Conservation (phyloP, 768 basidiomycete genomes). For the Tephrocybe sp. region DNA sequence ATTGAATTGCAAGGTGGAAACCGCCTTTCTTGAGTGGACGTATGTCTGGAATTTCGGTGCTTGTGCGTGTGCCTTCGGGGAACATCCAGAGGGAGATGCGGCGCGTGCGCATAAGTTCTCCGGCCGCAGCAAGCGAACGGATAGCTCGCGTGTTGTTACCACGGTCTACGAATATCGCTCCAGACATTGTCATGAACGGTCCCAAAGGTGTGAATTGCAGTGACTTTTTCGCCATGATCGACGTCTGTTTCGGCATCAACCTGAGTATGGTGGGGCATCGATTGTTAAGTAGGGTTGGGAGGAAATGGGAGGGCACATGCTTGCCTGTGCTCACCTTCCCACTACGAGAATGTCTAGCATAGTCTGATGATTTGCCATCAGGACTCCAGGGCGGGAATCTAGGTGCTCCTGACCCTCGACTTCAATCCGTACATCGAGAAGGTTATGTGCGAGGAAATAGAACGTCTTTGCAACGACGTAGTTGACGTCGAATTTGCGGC, state of each 20-base stretch:
- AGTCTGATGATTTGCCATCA: conserved; percentile 91
- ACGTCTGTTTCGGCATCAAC: conserved; percentile 76
- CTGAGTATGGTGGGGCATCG: conserved; percentile 31
- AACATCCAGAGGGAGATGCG: conserved; percentile 88
- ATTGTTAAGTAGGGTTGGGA: neutral
- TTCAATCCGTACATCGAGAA: conserved; percentile 65
- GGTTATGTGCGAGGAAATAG: conserved; percentile 61
- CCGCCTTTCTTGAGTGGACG: conserved; percentile 97
- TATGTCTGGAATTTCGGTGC: conserved; percentile 59
- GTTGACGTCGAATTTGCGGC: conserved; percentile 77
- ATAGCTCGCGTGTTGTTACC: conserved; percentile 75
- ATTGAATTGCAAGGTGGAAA: conserved; percentile 92
- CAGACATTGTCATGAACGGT: conserved; percentile 85
- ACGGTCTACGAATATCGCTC: conserved; percentile 89
- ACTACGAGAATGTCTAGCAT: conserved; percentile 85
- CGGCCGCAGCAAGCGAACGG: conserved; percentile 72
- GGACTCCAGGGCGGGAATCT: conserved; percentile 62
- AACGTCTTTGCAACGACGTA: conserved; percentile 81
- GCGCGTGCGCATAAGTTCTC: conserved; percentile 68
- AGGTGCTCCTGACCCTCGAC: conserved; percentile 89
- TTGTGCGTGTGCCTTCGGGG: conserved; percentile 92
- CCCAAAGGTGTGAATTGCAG: conserved; percentile 86
- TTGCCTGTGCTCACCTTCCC: conserved; percentile 56
- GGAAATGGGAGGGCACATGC: neutral
- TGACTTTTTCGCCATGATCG: conserved; percentile 93